phyloP scores from a whole-genome alignment of 192 early-diverging fungal species.

The Geranomyces michiganensis region DNA sequence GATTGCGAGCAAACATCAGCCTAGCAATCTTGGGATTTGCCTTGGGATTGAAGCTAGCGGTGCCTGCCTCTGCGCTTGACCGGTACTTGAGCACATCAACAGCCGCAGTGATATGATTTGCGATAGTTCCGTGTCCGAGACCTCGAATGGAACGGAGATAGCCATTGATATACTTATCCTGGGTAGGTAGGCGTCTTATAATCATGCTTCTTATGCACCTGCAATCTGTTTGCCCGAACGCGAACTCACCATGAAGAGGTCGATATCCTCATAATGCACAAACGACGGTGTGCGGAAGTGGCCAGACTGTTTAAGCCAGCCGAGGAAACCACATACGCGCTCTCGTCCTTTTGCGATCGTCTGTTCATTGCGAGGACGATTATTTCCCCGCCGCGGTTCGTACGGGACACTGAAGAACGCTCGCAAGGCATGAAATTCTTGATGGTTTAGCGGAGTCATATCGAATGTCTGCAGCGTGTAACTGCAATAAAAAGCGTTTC shows the following conservation, averaged over 20 bases:
- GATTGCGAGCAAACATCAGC: constrained; percentile 9
- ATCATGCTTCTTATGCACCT: neutral
- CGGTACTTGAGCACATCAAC: constrained; percentile 21
- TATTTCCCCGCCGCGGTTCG: constrained; percentile 15
- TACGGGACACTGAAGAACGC: constrained; percentile 15
- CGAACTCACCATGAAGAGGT: constrained; percentile 17
- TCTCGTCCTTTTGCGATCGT: constrained; percentile 20
- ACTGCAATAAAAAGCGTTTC: neutral
- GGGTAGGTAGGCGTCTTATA: neutral
- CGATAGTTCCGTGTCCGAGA: constrained; percentile 8
- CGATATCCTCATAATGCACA: constrained; percentile 15
- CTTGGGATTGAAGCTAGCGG: constrained; percentile 4
- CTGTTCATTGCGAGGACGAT: constrained; percentile 13
- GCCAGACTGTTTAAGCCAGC: constrained; percentile 26
- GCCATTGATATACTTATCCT: constrained; percentile 20
- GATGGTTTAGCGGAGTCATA: constrained; percentile 24
- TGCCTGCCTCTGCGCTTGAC: neutral
- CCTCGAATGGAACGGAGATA: constrained; percentile 15
- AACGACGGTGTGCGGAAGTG: constrained; percentile 9
- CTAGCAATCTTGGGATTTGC: constrained; percentile 9
- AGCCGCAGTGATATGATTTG: constrained; percentile 11
- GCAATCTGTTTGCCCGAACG: neutral
- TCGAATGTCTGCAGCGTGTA: constrained; percentile 20
- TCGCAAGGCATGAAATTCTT: constrained; percentile 20
- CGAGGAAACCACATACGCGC: constrained; percentile 21